Conservation (phyloP, 768 basidiomycete species). For the Podaxis rugospora region DNA sequence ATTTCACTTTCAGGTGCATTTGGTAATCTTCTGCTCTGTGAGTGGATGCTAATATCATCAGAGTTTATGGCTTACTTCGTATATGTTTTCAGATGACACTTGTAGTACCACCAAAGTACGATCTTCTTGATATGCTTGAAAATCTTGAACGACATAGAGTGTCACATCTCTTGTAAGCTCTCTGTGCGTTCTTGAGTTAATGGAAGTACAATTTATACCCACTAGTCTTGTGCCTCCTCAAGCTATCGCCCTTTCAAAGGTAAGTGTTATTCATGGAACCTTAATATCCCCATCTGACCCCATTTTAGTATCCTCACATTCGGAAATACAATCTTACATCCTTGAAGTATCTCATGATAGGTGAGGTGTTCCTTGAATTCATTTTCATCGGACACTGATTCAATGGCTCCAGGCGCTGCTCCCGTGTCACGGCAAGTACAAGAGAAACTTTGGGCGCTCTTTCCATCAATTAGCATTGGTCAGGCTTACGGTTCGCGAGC, state of each 20-base stretch:
- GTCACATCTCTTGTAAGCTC: slow-evolving; percentile 41
- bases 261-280: slow-evolving; percentile 19
- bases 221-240: slow-evolving; percentile 44
- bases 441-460: slow-evolving; percentile 34
- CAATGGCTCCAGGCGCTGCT: slow-evolving; percentile 44
- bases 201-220: background rate
- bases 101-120: slow-evolving; percentile 43
- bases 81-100: slow-evolving; percentile 38
- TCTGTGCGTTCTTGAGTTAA: background rate
- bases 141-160: slow-evolving; percentile 41
- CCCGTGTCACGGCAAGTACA: slow-evolving; percentile 53
- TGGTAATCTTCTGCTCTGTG: slow-evolving; percentile 50
- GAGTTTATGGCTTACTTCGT: background rate
- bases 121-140: slow-evolving; percentile 38
- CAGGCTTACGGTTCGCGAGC: slow-evolving; percentile 50
- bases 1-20: slow-evolving; percentile 41
- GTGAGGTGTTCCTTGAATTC: slow-evolving; percentile 22
- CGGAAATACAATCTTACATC: slow-evolving; percentile 34
- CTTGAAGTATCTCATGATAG: slow-evolving; percentile 37
- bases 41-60: background rate
- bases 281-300: background rate
- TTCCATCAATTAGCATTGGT: slow-evolving; percentile 51
- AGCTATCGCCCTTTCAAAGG: slow-evolving; percentile 47
- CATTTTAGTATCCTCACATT: slow-evolving; percentile 35
- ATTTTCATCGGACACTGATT: slow-evolving; percentile 16